These are phyloP conservation scores for Starmerella vitae DNA, from an alignment of 805 yeast genomes.

Conservation along the genomic window DNA sequence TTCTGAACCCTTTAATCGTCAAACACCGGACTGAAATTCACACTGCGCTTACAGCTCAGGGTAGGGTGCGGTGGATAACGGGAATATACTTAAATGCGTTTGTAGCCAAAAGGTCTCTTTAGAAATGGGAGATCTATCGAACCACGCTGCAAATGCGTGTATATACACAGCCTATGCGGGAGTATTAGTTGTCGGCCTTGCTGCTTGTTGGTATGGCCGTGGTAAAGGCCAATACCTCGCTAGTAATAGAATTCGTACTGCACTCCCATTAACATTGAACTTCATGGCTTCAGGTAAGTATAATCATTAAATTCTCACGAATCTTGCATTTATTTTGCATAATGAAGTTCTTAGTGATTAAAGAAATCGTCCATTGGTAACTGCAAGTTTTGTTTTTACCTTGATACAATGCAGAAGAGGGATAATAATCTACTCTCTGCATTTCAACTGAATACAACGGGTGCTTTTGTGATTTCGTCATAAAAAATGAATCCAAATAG, in stretches of 20 bases:
- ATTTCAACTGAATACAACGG: slow-evolving; percentile 17
- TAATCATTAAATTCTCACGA: too few species aligned
- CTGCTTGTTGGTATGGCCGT: slow-evolving; percentile 46
- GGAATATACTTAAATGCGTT: too few species aligned
- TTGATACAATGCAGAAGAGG: too few species aligned
- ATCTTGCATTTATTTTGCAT: slow-evolving; percentile 1
- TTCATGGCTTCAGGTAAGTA: slow-evolving; percentile 69
- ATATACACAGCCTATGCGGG: slow-evolving; percentile 47
- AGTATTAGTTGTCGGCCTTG: slow-evolving; percentile 41
- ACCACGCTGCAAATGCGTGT: slow-evolving; percentile 48
- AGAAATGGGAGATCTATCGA: slow-evolving; percentile 33
- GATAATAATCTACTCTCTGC: too few species aligned
- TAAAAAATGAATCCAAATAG: too few species aligned
- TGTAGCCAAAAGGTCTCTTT: neutral
- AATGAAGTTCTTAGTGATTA: too few species aligned
- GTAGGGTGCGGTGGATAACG: too few species aligned
- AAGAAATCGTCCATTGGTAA: too few species aligned
- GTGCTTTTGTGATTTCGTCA: slow-evolving; percentile 5
- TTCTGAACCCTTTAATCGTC: too few species aligned
- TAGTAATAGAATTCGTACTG: slow-evolving; percentile 68
- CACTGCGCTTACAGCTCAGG: too few species aligned
- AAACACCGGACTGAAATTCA: too few species aligned
- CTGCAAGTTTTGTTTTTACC: too few species aligned
- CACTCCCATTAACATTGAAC: slow-evolving; percentile 70
- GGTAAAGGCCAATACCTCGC: slow-evolving; percentile 48